A percentile compares a stretch with the other conserved stretches of the same genome.
These are phyloP conservation scores for Lasiosphaeria miniovina DNA, from an alignment of 495 filamentous ascomycete species.

Conservation along the genomic window DNA sequence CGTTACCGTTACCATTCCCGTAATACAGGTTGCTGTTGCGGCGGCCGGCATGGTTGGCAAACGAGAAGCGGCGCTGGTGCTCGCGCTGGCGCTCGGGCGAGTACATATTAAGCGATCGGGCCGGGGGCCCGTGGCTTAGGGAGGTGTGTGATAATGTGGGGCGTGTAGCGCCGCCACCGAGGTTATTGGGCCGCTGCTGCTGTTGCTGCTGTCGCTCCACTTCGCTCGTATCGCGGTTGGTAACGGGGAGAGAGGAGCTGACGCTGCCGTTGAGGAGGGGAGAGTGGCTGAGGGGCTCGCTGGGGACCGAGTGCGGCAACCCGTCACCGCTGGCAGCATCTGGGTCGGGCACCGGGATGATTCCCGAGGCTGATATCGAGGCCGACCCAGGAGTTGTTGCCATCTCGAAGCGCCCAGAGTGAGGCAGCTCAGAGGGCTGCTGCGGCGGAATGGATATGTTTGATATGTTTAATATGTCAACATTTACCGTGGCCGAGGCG, in stretches of 20 bases:
- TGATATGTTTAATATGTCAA: constrained; percentile 72
- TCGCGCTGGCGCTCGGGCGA: constrained; percentile 35
- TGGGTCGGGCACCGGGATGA: no score
- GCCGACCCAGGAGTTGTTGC: constrained; percentile 18
- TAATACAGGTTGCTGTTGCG: constrained; percentile 35
- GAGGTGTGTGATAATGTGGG: constrained; percentile 20
- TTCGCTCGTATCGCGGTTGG: constrained; percentile 9
- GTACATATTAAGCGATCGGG: constrained; percentile 41
- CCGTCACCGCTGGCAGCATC: background rate
- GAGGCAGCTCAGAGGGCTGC: constrained; percentile 60
- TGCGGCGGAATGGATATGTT: constrained; percentile 50
- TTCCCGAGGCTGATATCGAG: no score
- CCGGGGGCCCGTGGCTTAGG: constrained; percentile 31
- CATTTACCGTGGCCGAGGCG: constrained; percentile 41
- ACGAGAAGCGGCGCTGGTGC: constrained; percentile 41
- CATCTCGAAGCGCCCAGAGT: constrained; percentile 83
- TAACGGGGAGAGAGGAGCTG: background rate
- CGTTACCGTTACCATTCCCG: constrained; percentile 18
- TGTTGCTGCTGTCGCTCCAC: constrained; percentile 6
- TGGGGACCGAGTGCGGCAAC: background rate
- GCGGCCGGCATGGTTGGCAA: constrained; percentile 33
- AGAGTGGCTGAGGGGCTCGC: background rate
- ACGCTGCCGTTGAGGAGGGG: constrained; percentile 10
- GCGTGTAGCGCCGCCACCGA: constrained; percentile 4
- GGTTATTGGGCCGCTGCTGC: background rate